Evolutionary conservation across 2,329 filamentous ascomycete species (phyloP).

Genomic region (Scedosporium boydii): DNA sequence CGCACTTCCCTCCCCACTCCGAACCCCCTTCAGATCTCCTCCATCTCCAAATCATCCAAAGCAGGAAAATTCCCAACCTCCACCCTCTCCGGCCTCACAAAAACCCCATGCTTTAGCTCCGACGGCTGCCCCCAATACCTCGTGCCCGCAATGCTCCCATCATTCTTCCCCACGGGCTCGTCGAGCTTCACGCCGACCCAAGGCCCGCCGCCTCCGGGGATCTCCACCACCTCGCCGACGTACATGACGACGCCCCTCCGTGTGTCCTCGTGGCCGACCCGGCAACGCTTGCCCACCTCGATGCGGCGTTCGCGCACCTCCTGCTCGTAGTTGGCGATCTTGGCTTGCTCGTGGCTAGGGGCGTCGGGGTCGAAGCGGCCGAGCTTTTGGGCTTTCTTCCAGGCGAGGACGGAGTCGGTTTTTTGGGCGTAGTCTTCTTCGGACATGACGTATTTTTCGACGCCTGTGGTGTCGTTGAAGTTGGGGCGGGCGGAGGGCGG

Average conservation of each 20-base stretch:
- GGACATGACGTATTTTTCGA: slow-evolving; percentile 89
- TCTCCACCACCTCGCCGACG: slow-evolving; percentile 65
- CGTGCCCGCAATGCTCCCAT: slow-evolving; percentile 57
- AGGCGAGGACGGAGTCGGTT: slow-evolving; percentile 80
- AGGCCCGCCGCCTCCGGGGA: slow-evolving; percentile 49
- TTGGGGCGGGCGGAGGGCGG: slow-evolving; percentile 68
- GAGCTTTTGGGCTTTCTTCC: slow-evolving; percentile 93
- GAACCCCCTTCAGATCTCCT: slow-evolving; percentile 48
- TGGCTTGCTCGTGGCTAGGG: slow-evolving; percentile 62
- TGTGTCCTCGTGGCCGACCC: slow-evolving; percentile 57
- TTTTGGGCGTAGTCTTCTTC: slow-evolving; percentile 76
- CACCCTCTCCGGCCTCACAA: slow-evolving; percentile 68
- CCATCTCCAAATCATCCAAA: slow-evolving; percentile 67
- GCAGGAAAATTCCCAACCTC: slow-evolving; percentile 65
- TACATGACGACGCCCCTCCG: slow-evolving; percentile 63
- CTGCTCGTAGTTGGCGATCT: slow-evolving; percentile 55
- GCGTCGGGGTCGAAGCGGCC: slow-evolving; percentile 89
- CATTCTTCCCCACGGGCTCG: slow-evolving; percentile 75
- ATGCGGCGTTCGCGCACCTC: slow-evolving; percentile 65
- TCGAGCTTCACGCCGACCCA: slow-evolving; percentile 72
- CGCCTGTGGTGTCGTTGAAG: slow-evolving; percentile 68
- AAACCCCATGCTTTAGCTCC: slow-evolving; percentile 61
- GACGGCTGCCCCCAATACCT: slow-evolving; percentile 63
- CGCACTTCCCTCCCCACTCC: background rate
- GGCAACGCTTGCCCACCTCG: slow-evolving; percentile 51